Base-by-base conservation (phyloP, 371 early-diverging fungal species). In the Mortierella sp. region DNA sequence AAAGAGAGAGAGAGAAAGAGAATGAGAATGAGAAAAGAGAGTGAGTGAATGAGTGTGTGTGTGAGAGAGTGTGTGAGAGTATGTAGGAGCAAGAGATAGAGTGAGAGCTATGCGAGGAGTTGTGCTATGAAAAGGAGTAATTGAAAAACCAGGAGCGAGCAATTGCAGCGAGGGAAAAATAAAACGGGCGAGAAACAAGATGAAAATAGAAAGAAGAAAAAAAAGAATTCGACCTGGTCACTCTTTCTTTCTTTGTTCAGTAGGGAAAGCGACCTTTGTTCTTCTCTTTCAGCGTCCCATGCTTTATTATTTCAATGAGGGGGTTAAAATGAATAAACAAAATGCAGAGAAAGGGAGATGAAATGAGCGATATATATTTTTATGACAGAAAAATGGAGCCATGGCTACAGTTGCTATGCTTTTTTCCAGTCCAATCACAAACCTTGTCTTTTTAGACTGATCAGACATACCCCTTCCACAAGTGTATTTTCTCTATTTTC, bases 111-210 rank as follows among this genome's bases (percentile, higher is more conserved):
- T 43, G 32, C 22, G 53, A 34, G 64, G 43, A 43, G 43, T 43
- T 15, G 17, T 43, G 43, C 43, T 43, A 43, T 43, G 32, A 31
- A 45, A n/a, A 55, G 54, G 34, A 32, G 45, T 8, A 42, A 40
- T n/a, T n/a, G 35, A 12, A 15, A 43, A 15, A 43, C 17, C 22
- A 40, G 40, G 43, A n/a, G 51, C 23, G 51, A 31, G 45, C 45
- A 35, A 67, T 37, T 45, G 40, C 56, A 54, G 43, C 23, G 58
- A 56, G 58, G 42, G 12, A 37, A 43, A 42, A 66, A 23, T 45
- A 51, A 40, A 47, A 51, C 9, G 32, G 5, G 26, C 3, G 47
- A 59, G 12, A 22, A 59, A 17, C 10, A 56, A 51, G 13, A 31
- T 28, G 7, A 40, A 59, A 19, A 59, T 9, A 19, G 22, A 34